phyloP scores from a whole-genome alignment of 768 basidiomycete species.

The Termitomyces eurrhizus region DNA sequence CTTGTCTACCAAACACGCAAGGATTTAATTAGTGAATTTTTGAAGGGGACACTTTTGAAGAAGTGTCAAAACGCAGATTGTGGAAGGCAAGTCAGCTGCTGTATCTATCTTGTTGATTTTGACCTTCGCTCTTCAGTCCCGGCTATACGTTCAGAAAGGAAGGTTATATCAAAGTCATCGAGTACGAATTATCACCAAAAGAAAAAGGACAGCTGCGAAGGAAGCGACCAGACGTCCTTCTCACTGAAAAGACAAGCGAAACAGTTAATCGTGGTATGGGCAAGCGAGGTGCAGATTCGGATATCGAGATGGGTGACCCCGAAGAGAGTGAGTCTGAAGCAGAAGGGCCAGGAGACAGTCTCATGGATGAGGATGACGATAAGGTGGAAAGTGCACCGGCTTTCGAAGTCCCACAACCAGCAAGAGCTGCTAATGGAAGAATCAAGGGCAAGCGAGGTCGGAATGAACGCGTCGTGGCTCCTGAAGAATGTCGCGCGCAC shows the following conservation, averaged over 20 bases:
- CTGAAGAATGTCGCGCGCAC: slow-evolving; percentile 93
- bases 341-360: slow-evolving; percentile 40
- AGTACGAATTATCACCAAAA: slow-evolving; percentile 82
- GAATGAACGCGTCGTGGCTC: slow-evolving; percentile 85
- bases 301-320: slow-evolving; percentile 47
- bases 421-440: slow-evolving; percentile 72
- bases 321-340: slow-evolving; percentile 37
- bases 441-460: slow-evolving; percentile 74
- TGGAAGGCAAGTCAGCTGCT: slow-evolving; percentile 59
- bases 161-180: slow-evolving; percentile 89
- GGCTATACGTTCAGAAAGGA: slow-evolving; percentile 93
- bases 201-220: slow-evolving; percentile 61
- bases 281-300: slow-evolving; percentile 32
- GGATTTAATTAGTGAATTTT: slow-evolving; percentile 75
- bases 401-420: slow-evolving; percentile 29
- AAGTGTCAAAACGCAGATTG: slow-evolving; percentile 80
- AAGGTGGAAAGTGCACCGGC: slow-evolving; percentile 14
- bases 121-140: slow-evolving; percentile 36
- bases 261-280: slow-evolving; percentile 23
- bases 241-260: slow-evolving; percentile 38
- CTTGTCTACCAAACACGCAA: slow-evolving; percentile 86
- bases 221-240: slow-evolving; percentile 75
- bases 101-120: slow-evolving; percentile 4
- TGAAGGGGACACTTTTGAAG: slow-evolving; percentile 61
- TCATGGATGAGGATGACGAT: slow-evolving; percentile 46